Evolutionary conservation across 805 yeast genomes (phyloP).

Genomic region (Gaillardinia entomophila): DNA sequence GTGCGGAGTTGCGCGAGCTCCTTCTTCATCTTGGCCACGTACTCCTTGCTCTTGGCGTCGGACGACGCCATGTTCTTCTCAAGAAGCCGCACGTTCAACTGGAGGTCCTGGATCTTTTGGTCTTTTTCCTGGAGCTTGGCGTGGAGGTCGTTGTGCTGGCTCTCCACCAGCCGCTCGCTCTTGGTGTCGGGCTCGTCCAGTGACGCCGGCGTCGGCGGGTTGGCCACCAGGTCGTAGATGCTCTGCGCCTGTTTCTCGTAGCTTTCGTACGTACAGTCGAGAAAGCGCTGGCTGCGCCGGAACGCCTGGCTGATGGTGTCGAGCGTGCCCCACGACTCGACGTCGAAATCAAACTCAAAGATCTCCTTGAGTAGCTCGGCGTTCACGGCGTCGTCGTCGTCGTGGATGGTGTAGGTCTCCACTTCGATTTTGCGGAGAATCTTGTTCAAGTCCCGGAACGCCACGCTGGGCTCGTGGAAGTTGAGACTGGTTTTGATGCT

Average conservation of each 20-base stretch:
- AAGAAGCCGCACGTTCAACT: conserved; percentile 39
- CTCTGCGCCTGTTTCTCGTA: conserved; percentile 1
- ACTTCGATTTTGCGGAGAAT: conserved; percentile 4
- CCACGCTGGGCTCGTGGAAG: not conserved
- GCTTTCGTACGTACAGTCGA: not conserved
- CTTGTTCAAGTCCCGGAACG: not conserved
- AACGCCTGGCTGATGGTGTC: not conserved
- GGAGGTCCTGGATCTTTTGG: conserved; percentile 34
- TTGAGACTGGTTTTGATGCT: not conserved
- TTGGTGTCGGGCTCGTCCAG: conserved; percentile 1
- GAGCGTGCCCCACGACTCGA: not conserved
- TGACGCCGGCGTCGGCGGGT: not conserved
- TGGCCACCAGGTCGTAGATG: not conserved
- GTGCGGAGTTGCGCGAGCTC: conserved; percentile 4
- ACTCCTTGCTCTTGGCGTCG: conserved; percentile 20
- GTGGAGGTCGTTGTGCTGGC: not conserved
- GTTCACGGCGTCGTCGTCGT: not conserved
- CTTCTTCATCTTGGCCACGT: conserved; percentile 9
- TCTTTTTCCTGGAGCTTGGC: conserved; percentile 15
- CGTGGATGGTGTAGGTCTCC: conserved; percentile 1
- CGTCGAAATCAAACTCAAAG: conserved; percentile 2
- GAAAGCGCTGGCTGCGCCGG: not conserved
- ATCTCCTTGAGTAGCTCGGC: conserved; percentile 2
- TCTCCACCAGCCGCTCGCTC: not conserved
- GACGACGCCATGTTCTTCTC: conserved; percentile 37